phyloP scores from a whole-genome alignment of 768 basidiomycete species.

The Lanmaoa rubissima region DNA sequence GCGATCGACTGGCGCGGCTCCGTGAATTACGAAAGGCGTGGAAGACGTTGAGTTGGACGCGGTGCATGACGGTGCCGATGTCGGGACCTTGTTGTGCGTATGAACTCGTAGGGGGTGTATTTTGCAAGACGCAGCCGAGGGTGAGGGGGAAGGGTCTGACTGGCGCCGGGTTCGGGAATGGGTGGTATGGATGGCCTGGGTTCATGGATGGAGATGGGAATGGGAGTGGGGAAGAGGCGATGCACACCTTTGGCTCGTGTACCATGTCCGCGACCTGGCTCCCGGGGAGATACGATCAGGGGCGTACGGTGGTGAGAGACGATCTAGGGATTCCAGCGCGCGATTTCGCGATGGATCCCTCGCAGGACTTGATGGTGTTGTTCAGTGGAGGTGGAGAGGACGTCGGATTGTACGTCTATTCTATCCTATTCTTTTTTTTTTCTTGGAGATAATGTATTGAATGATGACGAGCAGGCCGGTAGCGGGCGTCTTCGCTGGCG shows the following conservation, averaged over 20 bases:
- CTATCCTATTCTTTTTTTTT: too few relatives aligned
- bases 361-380: conserved; percentile 56
- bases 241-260: conserved; percentile 21
- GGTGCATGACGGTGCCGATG: conserved; percentile 26
- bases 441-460: too few relatives aligned
- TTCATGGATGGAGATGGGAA: background rate
- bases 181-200: background rate
- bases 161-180: background rate
- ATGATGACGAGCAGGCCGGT: conserved; percentile 5
- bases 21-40: conserved; percentile 37
- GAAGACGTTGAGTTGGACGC: conserved; percentile 31
- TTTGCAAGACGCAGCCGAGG: conserved; percentile 41
- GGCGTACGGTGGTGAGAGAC: conserved; percentile 21
- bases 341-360: conserved; percentile 66
- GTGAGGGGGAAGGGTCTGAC: background rate
- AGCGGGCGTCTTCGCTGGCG: conserved; percentile 4
- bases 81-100: conserved; percentile 47
- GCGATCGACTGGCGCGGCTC: conserved; percentile 34
- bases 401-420: conserved; percentile 11
- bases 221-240: background rate
- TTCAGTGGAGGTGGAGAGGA: conserved; percentile 30
- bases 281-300: conserved; percentile 8
- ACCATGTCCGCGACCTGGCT: conserved; percentile 24
- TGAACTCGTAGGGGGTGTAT: conserved; percentile 59
- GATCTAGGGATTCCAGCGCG: conserved; percentile 43